Base-by-base conservation (phyloP, 768 basidiomycete genomes). In the Panus rudis region DNA sequence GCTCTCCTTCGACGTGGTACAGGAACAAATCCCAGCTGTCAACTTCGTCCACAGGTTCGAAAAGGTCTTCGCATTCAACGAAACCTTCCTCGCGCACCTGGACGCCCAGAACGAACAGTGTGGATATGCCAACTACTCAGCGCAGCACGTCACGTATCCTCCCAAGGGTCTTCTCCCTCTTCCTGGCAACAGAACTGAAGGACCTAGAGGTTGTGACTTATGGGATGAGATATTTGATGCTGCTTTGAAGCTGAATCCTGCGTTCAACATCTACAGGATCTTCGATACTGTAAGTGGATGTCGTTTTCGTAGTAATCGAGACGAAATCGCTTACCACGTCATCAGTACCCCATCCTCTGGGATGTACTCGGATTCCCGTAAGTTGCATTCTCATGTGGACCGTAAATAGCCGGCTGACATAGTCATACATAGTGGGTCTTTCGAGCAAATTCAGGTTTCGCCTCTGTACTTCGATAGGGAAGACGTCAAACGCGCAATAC, bases 281-380 rank as follows among this genome's bases (percentile, higher is more conserved):
- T 83, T 84, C 60, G 84, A 86, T 53, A 83, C 76, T 16, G 71
- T 63, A 39, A 46, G 72, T 26, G 6, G n/a, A n/a, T n/a, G n/a
- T n/a, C n/a, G 24, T 19, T 5, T 26, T 32, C 7, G 4, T 27
- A 2, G 25, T 23, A 3, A 20, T 16, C n/a, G 33, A 1, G 8
- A 3, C 14, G 8, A 3, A n/a, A 31, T 33, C 21, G 16, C 40
- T 34, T 39, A 11, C 20, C 4, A 30, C 17, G 22, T 24, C 38
- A 17, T 10, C 33, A 69, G 50, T 84, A 66, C 60, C 85, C 84
- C 0, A 68, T 82, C 31, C 64, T 81, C 11, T 87, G 82, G 84
- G 84, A 87, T 47, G 83, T 86, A 4, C 78, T 87, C 23, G 84
- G 84, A n/a, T 86, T 82, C 71, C 84, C 84, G 78, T 83, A 52